Base-by-base conservation (phyloP, 2,329 filamentous ascomycete species). In the Dactylellina drechsleri region DNA sequence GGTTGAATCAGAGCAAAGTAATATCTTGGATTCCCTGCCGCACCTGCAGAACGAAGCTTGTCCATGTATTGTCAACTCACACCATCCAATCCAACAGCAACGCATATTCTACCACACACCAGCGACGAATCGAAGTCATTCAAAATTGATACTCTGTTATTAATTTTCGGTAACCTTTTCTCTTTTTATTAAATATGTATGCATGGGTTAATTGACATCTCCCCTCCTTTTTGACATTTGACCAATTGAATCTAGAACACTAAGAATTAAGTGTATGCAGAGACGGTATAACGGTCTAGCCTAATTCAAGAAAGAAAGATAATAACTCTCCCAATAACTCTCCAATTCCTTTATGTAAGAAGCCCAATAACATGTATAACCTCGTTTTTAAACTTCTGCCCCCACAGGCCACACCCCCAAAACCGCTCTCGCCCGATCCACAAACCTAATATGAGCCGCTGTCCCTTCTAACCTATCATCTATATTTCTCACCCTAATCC, bases 41-140 rank as follows among this genome's bases (percentile, higher is more conserved):
- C 66, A 71, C 66, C 59, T 65, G 66, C 66, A 71, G 49, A 10
- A 6, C 31, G 12, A 65, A 71, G 66, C 59, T 36, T 36, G 31
- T 36, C 31, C 2, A 1, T 36, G 31, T 71, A 71, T 64, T 71
- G 66, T 65, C 23, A 47, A 65, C 66, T 43, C 59, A 58, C 59
- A 71, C 49, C 45, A 36, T 23, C 31, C 66, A 58, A 59, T 70
- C 59, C 59, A 57, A 59, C 31, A 36, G 64, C 66, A 71, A 71
- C 66, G 66, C 66, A 71, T 26, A 58, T 49, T 71, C 59, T 65
- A 64, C 66, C 66, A 71, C 66, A 65, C 66, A 57, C 7, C 31
- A 47, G 26, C 36, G 18, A 57, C 57, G 41, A 60, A 60, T 60
- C 57, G 40, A n/a, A 60, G 13, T 16, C 15, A 2, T 31, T 26